Conservation (phyloP, 495 filamentous ascomycete species). For the Daldinia bambusicola region DNA sequence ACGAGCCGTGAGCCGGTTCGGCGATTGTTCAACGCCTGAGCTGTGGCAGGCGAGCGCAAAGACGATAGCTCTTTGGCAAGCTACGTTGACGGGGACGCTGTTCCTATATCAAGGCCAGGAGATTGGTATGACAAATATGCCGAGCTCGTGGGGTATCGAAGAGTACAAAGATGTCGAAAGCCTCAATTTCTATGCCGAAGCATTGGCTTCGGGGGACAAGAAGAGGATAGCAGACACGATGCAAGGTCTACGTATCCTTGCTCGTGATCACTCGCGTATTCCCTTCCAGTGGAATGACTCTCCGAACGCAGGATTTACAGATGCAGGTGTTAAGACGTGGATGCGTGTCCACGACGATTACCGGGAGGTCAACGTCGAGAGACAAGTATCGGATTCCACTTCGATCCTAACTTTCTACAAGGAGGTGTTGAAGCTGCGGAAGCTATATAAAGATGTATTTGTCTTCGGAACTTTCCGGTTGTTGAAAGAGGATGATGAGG, state of each 20-base stretch:
- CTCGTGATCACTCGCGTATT: slow-evolving; percentile 65
- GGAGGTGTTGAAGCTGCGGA: slow-evolving; percentile 54
- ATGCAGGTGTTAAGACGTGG: slow-evolving; percentile 59
- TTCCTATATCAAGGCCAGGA: slow-evolving; percentile 85
- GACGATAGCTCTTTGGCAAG: slow-evolving; percentile 69
- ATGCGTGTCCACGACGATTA: slow-evolving; percentile 69
- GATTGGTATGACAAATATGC: slow-evolving; percentile 78
- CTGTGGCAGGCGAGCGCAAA: slow-evolving; percentile 64
- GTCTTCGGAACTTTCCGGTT: slow-evolving; percentile 59
- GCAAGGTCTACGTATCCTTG: slow-evolving; percentile 65
- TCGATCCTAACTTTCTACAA: slow-evolving; percentile 62
- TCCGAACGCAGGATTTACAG: slow-evolving; percentile 61
- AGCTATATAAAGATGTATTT: slow-evolving; percentile 55
- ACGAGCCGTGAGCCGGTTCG: slow-evolving; percentile 70
- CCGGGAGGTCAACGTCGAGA: slow-evolving; percentile 60
- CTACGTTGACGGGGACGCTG: slow-evolving; percentile 70
- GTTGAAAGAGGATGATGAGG: slow-evolving; percentile 50
- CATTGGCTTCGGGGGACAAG: slow-evolving; percentile 46
- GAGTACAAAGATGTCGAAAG: slow-evolving; percentile 80
- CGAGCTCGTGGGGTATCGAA: slow-evolving; percentile 69
- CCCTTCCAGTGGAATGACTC: slow-evolving; percentile 72
- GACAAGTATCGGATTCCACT: slow-evolving; percentile 52
- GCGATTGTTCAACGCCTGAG: slow-evolving; percentile 58
- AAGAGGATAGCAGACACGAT: slow-evolving; percentile 64
- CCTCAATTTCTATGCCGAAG: slow-evolving; percentile 68